Base-by-base conservation (phyloP, 176 grass and related monocot genomes). In the Hordeum marinum region DNA sequence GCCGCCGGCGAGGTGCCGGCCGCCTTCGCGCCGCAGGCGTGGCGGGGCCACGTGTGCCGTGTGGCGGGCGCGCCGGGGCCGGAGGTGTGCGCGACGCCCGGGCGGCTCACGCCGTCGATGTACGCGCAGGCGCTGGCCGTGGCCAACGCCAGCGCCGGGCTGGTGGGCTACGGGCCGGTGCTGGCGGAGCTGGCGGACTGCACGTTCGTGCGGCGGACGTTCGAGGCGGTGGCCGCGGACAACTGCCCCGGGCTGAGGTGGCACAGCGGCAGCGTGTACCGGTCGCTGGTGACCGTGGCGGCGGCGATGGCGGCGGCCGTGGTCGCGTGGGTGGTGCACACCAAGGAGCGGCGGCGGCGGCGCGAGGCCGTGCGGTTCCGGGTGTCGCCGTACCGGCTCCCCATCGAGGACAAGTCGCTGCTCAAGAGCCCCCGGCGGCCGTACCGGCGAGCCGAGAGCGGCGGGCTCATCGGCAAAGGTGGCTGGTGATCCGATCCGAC, bases 81-180 rank as follows among this genome's bases (percentile, higher is more conserved):
- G 10, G 93, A 95, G 14, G 11, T 86, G 17, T 98, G 96, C 82
- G 21, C 72, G 25, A 95, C 89, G 18, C 46, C 27, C 6, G 96
- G 96, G 11, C 85, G 93, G 27, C 79, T 98, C 15, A 98, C 96
- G 48, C 91, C 91, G 14, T 8, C n/a, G 66, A 88, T 98, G 68
- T 93, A 92, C 80, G 2, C 17, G 3, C 68, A 89, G 68, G 83
- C 90, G 87, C 15, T 65, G 5, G 62, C n/a, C 7, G 88, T 74
- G 9, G 87, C 59, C 1, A 82, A 93, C 42, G 64, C 88, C 45
- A 92, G 89, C 90, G 70, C 54, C 1, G 89, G 91, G 14, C 50
- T 98, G 62, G 81, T 70, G 0, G 57, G 60, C 1, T 88, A 94
- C 41, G 88, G 89, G 4, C 91, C 89, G 0, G 83, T 74, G 11